Conservation (phyloP, 2,329 filamentous ascomycete genomes). For the Penicillium polonicum region DNA sequence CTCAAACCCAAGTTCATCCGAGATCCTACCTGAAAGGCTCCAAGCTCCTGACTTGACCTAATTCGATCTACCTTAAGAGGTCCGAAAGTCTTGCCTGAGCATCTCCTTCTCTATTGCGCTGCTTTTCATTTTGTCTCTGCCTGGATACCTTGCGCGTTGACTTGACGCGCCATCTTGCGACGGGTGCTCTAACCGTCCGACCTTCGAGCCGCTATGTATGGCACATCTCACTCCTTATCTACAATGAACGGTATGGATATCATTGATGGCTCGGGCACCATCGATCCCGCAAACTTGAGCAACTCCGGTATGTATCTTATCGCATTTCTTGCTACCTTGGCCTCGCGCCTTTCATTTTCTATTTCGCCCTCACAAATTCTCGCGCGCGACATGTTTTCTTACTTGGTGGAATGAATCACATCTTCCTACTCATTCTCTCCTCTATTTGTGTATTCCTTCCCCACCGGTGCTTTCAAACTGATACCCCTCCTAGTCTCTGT, state of each 20-base stretch:
- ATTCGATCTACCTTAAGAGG: slow-evolving; percentile 27
- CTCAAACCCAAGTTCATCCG: slow-evolving; percentile 26
- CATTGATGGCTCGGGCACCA: slow-evolving; percentile 77
- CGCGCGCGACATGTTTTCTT: slow-evolving; percentile 6
- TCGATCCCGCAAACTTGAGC: slow-evolving; percentile 85
- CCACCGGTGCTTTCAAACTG: slow-evolving; percentile 33
- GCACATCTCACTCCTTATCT: slow-evolving; percentile 51
- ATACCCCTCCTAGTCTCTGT: slow-evolving; percentile 38
- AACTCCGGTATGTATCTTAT: slow-evolving; percentile 64
- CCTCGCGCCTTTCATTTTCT: slow-evolving; percentile 2
- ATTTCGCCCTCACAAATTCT: slow-evolving; percentile 5
- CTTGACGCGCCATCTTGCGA: slow-evolving; percentile 36
- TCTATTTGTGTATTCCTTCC: slow-evolving; percentile 18
- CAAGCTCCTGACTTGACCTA: slow-evolving; percentile 15
- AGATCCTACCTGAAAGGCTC: slow-evolving; percentile 16
- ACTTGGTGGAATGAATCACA: slow-evolving; percentile 7
- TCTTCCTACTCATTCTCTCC: slow-evolving; percentile 2
- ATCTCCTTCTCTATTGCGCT: slow-evolving; percentile 21
- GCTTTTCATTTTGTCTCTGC: slow-evolving; percentile 21
- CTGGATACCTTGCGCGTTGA: slow-evolving; percentile 26
- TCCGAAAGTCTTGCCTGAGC: slow-evolving; percentile 28
- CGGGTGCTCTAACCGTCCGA: slow-evolving; percentile 26
- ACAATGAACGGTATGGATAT: slow-evolving; percentile 65
- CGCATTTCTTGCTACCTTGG: not conserved
- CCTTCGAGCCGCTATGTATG: slow-evolving; percentile 45